Conservation (phyloP, 2,329 filamentous ascomycete species). For the Penicillium sp. region DNA sequence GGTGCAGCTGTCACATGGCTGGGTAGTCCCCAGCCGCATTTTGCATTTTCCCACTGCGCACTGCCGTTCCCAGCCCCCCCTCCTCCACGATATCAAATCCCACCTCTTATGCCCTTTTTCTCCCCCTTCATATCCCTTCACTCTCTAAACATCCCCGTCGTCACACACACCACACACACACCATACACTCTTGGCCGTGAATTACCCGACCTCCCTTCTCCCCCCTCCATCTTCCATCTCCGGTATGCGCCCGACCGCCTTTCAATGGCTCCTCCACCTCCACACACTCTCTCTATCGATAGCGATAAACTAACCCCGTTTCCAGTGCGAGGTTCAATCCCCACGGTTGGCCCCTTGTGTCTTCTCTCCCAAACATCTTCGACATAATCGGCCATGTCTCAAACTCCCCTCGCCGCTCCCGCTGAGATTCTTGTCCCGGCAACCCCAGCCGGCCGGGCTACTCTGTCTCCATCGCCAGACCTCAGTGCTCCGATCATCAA, state of each 20-base stretch:
- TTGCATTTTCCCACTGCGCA: slow-evolving; percentile 17
- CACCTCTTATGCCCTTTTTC: slow-evolving; percentile 15
- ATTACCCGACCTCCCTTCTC: not conserved
- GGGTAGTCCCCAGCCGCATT: slow-evolving; percentile 24
- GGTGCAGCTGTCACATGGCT: slow-evolving; percentile 16
- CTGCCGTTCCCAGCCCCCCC: slow-evolving; percentile 31
- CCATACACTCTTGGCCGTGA: no score
- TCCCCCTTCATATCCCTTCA: not conserved
- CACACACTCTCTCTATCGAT: slow-evolving; percentile 6
- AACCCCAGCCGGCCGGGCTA: slow-evolving; percentile 37
- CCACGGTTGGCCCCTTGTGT: slow-evolving; percentile 20
- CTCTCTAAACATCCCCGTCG: not conserved
- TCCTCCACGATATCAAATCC: slow-evolving; percentile 29
- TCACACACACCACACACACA: not conserved
- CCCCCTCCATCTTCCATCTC: slow-evolving; percentile 3
- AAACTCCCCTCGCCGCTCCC: slow-evolving; percentile 42
- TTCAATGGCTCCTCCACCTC: slow-evolving; percentile 5
- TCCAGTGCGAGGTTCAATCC: slow-evolving; percentile 28
- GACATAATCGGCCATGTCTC: slow-evolving; percentile 35
- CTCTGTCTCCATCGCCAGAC: slow-evolving; percentile 43
- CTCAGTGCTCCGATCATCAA: slow-evolving; percentile 32
- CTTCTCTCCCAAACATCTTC: slow-evolving; percentile 4
- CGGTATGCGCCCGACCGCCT: slow-evolving; percentile 32
- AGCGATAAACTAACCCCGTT: slow-evolving; percentile 20
- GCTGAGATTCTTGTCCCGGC: slow-evolving; percentile 43